Base-by-base conservation (phyloP, 148 eudicot genomes). In the Camellia japonica region DNA sequence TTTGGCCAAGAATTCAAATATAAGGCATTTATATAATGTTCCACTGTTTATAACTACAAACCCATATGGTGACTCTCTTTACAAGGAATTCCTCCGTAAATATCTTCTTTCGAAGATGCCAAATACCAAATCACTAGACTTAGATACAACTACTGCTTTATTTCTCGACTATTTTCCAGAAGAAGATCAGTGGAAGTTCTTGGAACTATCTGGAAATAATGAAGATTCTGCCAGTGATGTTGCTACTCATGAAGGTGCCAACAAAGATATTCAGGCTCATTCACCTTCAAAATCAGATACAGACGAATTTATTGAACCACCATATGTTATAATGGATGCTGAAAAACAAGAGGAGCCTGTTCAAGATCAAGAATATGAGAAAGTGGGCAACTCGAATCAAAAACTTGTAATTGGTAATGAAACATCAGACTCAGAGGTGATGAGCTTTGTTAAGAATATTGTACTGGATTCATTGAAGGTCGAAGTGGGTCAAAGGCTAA, bases 151-250 rank as follows among this genome's bases (percentile, higher is more conserved):
- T 12, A 60, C 87, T 66, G 76, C 90, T 80, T 79, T 91, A 41
- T 89, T 85, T 84, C 89, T 94, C 79, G 88, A 91, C 87, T 88
- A 92, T 81, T 80, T 87, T 77, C 95, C 95, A 68, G 98, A 90
- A 83, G 91, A 91, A 80, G 94, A 89, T 65, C 87, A 86, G 51
- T 94, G 90, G 95, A 90, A 90, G 88, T 85, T 90, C 81, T 85
- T 83, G 77, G 92, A 92, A 59, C 90, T 85, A 69, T 83, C 88
- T 13, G 88, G 44, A 59, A 71, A 79, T 61, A 20, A 15, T 71
- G 74, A 20, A 73, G 87, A 42, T 78, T 68, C 85, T 80, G 56
- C 65, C 73, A 64, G 70, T 84, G 69, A 81, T 63, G n/a, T 15
- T 63, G 52, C 59, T 30, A 23, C 82, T 44, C 67, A 49, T 79